phyloP scores from a whole-genome alignment of 2,329 filamentous ascomycete species.

The Ophiostoma pallidulum region DNA sequence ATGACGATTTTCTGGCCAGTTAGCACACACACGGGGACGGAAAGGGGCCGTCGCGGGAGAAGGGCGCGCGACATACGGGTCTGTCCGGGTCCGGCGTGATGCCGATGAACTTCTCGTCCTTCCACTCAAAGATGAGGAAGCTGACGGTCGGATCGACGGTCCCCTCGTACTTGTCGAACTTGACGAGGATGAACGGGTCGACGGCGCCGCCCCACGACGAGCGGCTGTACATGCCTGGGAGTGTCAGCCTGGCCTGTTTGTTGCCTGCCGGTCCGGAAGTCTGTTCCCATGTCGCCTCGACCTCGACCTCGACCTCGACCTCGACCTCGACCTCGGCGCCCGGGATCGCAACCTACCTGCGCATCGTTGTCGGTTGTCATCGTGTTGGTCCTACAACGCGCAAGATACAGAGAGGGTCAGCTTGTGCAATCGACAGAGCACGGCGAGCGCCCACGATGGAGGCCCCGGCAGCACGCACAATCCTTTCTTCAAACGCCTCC shows the following conservation, averaged over 20 bases:
- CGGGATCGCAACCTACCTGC: constrained; percentile 35
- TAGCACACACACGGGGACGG: not conserved
- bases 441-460: not conserved
- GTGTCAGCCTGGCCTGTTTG: constrained; percentile 11
- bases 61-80: not conserved
- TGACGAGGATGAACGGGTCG: constrained; percentile 81
- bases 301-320: too few species aligned
- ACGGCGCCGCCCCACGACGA: constrained; percentile 79
- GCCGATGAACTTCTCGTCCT: constrained; percentile 71
- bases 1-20: constrained; percentile 40
- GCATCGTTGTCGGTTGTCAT: constrained; percentile 74
- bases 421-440: not conserved
- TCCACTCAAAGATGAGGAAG: constrained; percentile 90
- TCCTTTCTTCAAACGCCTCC: constrained; percentile 45
- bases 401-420: too few species aligned
- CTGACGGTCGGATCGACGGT: constrained; percentile 68
- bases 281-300: too few species aligned
- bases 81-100: constrained; percentile 45
- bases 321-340: not conserved
- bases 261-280: too few species aligned
- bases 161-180: constrained; percentile 55
- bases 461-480: constrained; percentile 34
- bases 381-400: constrained; percentile 56
- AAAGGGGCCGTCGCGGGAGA: not conserved
- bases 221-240: constrained; percentile 82